Base-by-base conservation (phyloP, 2,329 filamentous ascomycete species). In the Simplicillium sp. region DNA sequence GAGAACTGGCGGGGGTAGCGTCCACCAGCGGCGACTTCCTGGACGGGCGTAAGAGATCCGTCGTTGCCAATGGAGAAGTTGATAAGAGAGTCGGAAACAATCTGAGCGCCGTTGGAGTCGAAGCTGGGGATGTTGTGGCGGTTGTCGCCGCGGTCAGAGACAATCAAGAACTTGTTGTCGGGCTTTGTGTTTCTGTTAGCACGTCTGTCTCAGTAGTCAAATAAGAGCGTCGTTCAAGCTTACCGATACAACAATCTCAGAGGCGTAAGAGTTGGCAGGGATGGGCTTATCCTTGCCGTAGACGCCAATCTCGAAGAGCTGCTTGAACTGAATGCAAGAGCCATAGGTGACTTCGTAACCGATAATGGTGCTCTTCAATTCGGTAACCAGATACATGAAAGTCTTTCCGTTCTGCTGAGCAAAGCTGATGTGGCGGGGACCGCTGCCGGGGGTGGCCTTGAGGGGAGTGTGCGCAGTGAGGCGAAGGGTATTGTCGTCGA, bases 381-480 rank as follows among this genome's bases (percentile, higher is more conserved):
- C 82, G 39, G 68, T 69, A n/a, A 75, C 66, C 3, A 83, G 55
- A 54, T 80, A 82, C 54, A 80, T 67, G 55, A 67, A 77, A 2
- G 67, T 75, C 48, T 62, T 67, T 39, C 56, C 49, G 38, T 52
- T 52, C 36, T 51, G 56, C 53, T 69, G 57, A 37, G 62, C 59
- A 61, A 85, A 87, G n/a, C 66, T 64, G 9, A 69, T 70, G 52
- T 87, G 82, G 28, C 82, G 68, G 1, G 82, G 83, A 0, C 83
- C 83, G 31, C 69, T 73, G 13, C 79, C 80, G 2, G 69, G 48
- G 29, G 63, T 46, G 39, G 69, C 56, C 29, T 59, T 47, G 29
- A 75, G 57, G 7, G 72, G 64, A 7, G 54, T 47, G 15, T 61
- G 48, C 16, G 60, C 51, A 14, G 52, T 52, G 7, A 75, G 60